These are phyloP conservation scores for Oidiodendron maius DNA, from an alignment of 495 filamentous ascomycete species.

Conservation along the genomic window DNA sequence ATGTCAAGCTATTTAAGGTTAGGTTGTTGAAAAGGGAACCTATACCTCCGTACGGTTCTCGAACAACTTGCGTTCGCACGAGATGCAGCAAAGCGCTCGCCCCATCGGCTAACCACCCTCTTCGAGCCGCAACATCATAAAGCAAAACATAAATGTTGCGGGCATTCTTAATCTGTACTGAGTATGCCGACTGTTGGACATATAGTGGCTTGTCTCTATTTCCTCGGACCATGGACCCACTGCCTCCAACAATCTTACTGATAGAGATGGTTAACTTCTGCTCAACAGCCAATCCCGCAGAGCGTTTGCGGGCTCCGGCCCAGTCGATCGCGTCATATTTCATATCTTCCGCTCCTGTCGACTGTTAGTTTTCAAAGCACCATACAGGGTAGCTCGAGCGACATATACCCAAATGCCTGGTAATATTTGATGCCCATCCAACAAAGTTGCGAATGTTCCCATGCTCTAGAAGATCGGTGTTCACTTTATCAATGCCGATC, in stretches of 20 bases:
- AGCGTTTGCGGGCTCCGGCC: not conserved
- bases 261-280: slow-evolving; percentile 18
- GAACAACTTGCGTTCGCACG: slow-evolving; percentile 20
- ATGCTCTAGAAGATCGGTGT: not conserved
- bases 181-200: slow-evolving; percentile 7
- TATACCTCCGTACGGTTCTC: slow-evolving; percentile 7
- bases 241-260: slow-evolving; percentile 17
- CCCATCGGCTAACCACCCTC: slow-evolving; percentile 30
- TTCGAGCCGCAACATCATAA: slow-evolving; percentile 26
- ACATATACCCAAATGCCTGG: slow-evolving; percentile 5
- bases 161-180: slow-evolving; percentile 18
- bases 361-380: no score
- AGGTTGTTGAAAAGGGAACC: slow-evolving; percentile 2
- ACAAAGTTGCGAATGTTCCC: slow-evolving; percentile 5
- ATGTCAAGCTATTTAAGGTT: slow-evolving; percentile 8
- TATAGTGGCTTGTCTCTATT: slow-evolving; percentile 15
- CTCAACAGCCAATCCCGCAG: not conserved
- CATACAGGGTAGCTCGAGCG: no score
- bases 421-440: slow-evolving; percentile 4
- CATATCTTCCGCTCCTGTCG: not conserved
- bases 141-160: slow-evolving; percentile 19
- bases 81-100: slow-evolving; percentile 28
- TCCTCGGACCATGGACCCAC: slow-evolving; percentile 11
- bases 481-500: not conserved
- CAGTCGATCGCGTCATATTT: slow-evolving; percentile 15